Evolutionary conservation across 2,329 filamentous ascomycete genomes (phyloP).

Genomic region (Claviceps sp.): DNA sequence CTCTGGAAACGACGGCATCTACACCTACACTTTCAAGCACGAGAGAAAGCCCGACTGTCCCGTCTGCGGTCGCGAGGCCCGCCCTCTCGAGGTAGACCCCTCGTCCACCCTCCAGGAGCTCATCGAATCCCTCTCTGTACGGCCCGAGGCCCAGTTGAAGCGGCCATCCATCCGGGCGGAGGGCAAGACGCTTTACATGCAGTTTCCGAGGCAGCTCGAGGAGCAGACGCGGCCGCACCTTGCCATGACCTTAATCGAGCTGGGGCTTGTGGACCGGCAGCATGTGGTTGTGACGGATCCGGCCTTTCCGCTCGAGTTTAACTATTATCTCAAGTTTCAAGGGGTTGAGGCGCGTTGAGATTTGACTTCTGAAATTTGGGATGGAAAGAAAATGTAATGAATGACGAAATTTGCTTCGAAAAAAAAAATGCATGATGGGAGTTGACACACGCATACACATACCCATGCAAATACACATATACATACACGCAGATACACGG

Average conservation of each 20-base stretch:
- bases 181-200: slow-evolving; percentile 81
- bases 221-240: slow-evolving; percentile 76
- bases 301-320: slow-evolving; percentile 64
- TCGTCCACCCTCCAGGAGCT: slow-evolving; percentile 68
- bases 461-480: no score
- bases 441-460: no score
- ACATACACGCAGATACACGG: not conserved
- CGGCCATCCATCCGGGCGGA: slow-evolving; percentile 73
- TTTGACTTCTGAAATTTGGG: no score
- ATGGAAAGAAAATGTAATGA: not conserved
- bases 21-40: slow-evolving; percentile 94
- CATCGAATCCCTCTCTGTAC: slow-evolving; percentile 67
- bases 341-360: not conserved
- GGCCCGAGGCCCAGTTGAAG: slow-evolving; percentile 86
- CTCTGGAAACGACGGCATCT: slow-evolving; percentile 86
- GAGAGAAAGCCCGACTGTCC: slow-evolving; percentile 91
- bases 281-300: slow-evolving; percentile 88
- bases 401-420: not conserved
- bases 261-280: slow-evolving; percentile 63
- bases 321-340: slow-evolving; percentile 38
- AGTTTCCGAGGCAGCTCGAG: slow-evolving; percentile 67
- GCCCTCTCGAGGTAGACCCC: slow-evolving; percentile 58
- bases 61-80: slow-evolving; percentile 75
- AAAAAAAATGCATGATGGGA: not conserved
- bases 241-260: slow-evolving; percentile 58